Evolutionary conservation across 1,284 basidiomycete genomes (phyloP), one percentile per base, ranked within the genome.

Genomic region (Bondarzewia mesenterica): DNA sequence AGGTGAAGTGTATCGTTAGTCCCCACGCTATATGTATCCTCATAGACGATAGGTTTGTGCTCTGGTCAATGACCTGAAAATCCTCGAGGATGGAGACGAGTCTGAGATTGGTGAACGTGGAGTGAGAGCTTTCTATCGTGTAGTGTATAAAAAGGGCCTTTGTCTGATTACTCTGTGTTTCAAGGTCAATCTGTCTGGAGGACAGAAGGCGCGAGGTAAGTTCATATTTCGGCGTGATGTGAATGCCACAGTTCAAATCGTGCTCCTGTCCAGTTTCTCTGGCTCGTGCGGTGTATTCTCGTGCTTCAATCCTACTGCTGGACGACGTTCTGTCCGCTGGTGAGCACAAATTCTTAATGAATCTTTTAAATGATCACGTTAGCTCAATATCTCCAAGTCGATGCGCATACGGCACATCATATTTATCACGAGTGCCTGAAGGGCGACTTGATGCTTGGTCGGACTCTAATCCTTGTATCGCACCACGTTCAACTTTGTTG

Each of bases 11-110:
- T 73, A 20, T 20, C 10, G 22, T 14, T 14, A 10, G 15, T n/a
- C 39, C 14, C 20, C 10, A 18, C 5, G 38, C 4, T 40, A 40
- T 40, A 4, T 12, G 10, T 10, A 18, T 40, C 15, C 20, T 39
- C 5, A 32, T 12, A 3, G 12, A n/a, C 29, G 29, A n/a, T 32
- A 44, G 42, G 44, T 46, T 0, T 91, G 86, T 56, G 82, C 83
- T 0, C 69, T 91, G 16, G 70, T 85, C 25, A 77, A 77, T 36
- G 95, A 99, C 63, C 74, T 98, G 40, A 77, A 85, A 49, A 93
- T 98, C 48, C 73, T 98, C 22, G 94, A 97, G 64, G 93, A 96
- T 60, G 92, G 93, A 4, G 94, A 98, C 58, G 80, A 90, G 61
- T 89, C 93, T 0, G 89, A 94, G 63, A 92, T 93, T 50, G 91